Conservation (phyloP, 148 eudicot genomes). For the Rheum nobile region DNA sequence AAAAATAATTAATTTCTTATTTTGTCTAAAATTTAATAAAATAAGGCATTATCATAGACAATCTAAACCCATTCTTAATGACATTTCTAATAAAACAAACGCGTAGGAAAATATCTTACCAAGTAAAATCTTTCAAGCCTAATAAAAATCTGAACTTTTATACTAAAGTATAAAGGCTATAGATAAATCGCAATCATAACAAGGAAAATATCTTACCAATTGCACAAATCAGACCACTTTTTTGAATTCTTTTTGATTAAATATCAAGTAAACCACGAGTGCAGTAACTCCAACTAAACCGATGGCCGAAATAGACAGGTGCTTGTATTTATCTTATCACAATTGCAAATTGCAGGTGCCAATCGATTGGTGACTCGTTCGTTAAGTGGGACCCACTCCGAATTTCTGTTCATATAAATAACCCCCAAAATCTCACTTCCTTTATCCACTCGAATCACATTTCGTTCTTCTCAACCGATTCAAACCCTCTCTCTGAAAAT, state of each 20-base stretch:
- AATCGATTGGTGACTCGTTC: not conserved
- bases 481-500: not conserved
- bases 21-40: too few relatives aligned
- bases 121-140: too few relatives aligned
- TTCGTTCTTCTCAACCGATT: not conserved
- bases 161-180: not conserved
- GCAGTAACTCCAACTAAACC: not conserved
- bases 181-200: not conserved
- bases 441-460: not conserved
- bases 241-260: not conserved
- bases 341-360: not conserved
- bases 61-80: too few relatives aligned
- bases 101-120: too few relatives aligned
- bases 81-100: too few relatives aligned
- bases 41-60: too few relatives aligned
- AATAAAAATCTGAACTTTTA: too few relatives aligned
- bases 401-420: not conserved
- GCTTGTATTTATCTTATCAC: not conserved
- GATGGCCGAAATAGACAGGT: not conserved
- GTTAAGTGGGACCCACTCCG: not conserved
- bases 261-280: not conserved
- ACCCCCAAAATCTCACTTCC: not conserved
- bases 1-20: too few relatives aligned
- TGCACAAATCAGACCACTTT: not conserved
- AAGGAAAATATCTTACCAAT: not conserved